Evolutionary conservation across 805 yeast genomes (phyloP).

Genomic region (Ogataea nakhonphanomensis): DNA sequence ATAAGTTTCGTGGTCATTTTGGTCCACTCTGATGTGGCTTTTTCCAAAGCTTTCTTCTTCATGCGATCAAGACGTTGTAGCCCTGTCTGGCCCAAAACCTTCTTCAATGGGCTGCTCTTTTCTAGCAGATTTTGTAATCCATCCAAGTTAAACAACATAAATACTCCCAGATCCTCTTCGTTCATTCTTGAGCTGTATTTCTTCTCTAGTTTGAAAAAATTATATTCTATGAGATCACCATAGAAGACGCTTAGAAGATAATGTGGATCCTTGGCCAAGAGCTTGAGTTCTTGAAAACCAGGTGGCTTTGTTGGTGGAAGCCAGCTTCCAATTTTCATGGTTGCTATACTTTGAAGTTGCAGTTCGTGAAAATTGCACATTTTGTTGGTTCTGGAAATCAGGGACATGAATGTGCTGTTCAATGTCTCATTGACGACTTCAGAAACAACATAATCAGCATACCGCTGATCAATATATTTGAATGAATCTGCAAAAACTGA

Average conservation of each 20-base stretch:
- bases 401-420: slow-evolving; percentile 52
- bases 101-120: slow-evolving; percentile 43
- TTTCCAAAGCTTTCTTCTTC: slow-evolving; percentile 67
- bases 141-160: slow-evolving; percentile 66
- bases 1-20: slow-evolving; percentile 70
- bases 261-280: slow-evolving; percentile 40
- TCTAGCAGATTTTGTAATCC: slow-evolving; percentile 72
- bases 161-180: slow-evolving; percentile 60
- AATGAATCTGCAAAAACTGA: slow-evolving; percentile 55
- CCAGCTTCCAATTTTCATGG: slow-evolving; percentile 67
- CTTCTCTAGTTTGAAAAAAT: slow-evolving; percentile 61
- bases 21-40: slow-evolving; percentile 78
- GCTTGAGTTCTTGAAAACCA: slow-evolving; percentile 65
- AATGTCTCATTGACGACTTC: slow-evolving; percentile 44
- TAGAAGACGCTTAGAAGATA: slow-evolving; percentile 61
- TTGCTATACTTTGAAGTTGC: slow-evolving; percentile 45
- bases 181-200: slow-evolving; percentile 44
- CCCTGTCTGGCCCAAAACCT: slow-evolving; percentile 57
- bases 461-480: slow-evolving; percentile 48
- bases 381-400: slow-evolving; percentile 59
- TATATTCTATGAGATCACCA: slow-evolving; percentile 75
- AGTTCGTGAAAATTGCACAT: slow-evolving; percentile 60
- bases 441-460: slow-evolving; percentile 46
- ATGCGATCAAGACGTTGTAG: slow-evolving; percentile 60
- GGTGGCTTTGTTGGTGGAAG: slow-evolving; percentile 55